phyloP scores from a whole-genome alignment of 2,329 filamentous ascomycete genomes.

The Aspergillus intermedius region DNA sequence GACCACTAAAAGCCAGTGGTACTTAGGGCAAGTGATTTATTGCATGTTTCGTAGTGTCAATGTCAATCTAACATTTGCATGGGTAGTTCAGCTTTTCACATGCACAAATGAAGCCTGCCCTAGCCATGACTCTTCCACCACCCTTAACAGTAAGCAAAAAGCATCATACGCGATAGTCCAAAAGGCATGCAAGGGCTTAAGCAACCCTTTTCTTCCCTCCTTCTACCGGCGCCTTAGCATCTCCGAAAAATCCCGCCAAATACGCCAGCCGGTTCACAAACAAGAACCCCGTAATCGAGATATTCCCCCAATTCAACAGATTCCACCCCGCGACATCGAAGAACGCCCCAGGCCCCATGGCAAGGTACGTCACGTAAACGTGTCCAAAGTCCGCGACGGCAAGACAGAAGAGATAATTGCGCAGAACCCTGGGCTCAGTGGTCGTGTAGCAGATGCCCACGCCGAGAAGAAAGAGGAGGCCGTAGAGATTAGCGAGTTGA shows the following conservation, averaged over 20 bases:
- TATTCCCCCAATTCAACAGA: slow-evolving; percentile 65
- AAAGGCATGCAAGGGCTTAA: no score
- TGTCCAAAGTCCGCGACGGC: slow-evolving; percentile 63
- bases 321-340: slow-evolving; percentile 58
- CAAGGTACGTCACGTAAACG: slow-evolving; percentile 54
- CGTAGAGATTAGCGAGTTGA: slow-evolving; percentile 65
- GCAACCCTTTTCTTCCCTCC: no score
- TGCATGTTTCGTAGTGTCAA: no score
- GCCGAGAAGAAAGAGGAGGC: slow-evolving; percentile 59
- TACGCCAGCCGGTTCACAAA: slow-evolving; percentile 53
- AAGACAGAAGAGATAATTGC: slow-evolving; percentile 60
- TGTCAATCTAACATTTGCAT: no score
- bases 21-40: no score
- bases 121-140: no score
- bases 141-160: no score
- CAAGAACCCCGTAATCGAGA: slow-evolving; percentile 57
- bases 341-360: slow-evolving; percentile 51
- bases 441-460: slow-evolving; percentile 59
- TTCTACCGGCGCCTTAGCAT: slow-evolving; percentile 15
- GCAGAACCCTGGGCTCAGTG: slow-evolving; percentile 58
- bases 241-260: slow-evolving; percentile 55
- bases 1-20: no score
- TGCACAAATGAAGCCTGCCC: no score
- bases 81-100: no score
- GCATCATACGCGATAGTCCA: no score